Evolutionary conservation across 352 stramenopile species (phyloP), one percentile per base, ranked within the genome.

Genomic region (Phytophthora uliginosa): DNA sequence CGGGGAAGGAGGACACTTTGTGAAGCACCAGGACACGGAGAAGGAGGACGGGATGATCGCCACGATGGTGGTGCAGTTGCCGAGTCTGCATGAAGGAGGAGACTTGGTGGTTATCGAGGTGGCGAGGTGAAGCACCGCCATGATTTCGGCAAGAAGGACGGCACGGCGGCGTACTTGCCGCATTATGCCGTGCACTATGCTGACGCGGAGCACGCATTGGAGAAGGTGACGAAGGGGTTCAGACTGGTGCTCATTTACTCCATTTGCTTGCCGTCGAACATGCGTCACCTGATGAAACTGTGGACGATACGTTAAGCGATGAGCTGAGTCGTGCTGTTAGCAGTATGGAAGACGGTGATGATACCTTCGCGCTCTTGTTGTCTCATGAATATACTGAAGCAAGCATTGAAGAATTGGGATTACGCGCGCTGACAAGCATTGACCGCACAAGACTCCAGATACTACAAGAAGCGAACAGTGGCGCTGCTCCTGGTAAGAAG

Each of bases 1-100:
- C 24, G 81, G 74, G 36, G 13, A 68, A 28, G 78, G 68, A 36
- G 70, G 76, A 84, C 48, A 86, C 42, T 88, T 86, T 45, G 48
- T 66, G 5, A 73, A 73, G 33, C 80, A 90, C 59, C 73, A 81
- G 48, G 78, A 89, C 59, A 89, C 78, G 20, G 83, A 88, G 67
- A 88, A 88, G 45, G 69, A 90, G 45, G 69, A 69, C 22, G 79
- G 78, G 15, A 87, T 86, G 81, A 78, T 87, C 45, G 81, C 76
- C 3, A 87, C 80, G n/a, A 59, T 90, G 5, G 64, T 88, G 34
- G 22, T 90, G 3, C 70, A 84, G 26, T 48, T 81, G 1, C 78
- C 83, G 2, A 64, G 52, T 12, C 3, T 63, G 47, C 71, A 69
- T 31, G 48, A 72, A 60, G 71, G 70, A n/a, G 64, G 70, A 5